A percentile compares a stretch with the other conserved stretches of the same genome.
Conservation (phyloP, 1,284 basidiomycete species). For the Microbotryomycetes sp. region DNA sequence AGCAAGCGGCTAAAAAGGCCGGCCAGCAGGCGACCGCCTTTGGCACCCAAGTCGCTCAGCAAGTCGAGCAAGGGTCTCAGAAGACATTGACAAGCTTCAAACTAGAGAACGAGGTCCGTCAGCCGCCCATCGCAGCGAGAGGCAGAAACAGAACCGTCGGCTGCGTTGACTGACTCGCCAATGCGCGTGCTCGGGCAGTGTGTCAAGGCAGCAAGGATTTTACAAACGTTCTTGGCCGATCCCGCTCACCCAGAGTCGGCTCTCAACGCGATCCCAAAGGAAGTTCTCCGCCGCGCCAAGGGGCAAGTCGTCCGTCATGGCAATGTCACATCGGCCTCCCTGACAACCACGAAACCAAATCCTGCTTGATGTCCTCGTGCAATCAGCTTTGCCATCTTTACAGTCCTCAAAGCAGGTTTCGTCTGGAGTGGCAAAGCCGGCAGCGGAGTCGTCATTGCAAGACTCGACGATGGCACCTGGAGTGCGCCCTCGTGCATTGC, state of each 20-base stretch:
- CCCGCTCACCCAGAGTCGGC: slow-evolving; percentile 82
- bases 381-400: slow-evolving; percentile 82
- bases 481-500: slow-evolving; percentile 95
- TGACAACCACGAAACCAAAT: not conserved
- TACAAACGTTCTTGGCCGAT: slow-evolving; percentile 84
- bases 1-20: slow-evolving; percentile 68
- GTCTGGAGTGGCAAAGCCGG: slow-evolving; percentile 77
- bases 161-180: too few relatives aligned
- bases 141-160: not conserved
- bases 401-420: slow-evolving; percentile 57
- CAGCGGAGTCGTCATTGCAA: slow-evolving; percentile 86
- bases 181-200: slow-evolving; percentile 63
- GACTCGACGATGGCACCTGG: slow-evolving; percentile 93
- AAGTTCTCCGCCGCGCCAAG: slow-evolving; percentile 76
- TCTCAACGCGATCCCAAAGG: slow-evolving; percentile 90
- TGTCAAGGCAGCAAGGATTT: slow-evolving; percentile 86
- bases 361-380: not conserved
- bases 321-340: not conserved
- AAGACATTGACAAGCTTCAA: slow-evolving; percentile 75
- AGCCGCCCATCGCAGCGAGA: not conserved
- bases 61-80: slow-evolving; percentile 61
- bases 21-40: slow-evolving; percentile 69
- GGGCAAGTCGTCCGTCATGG: slow-evolving; percentile 49
- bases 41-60: slow-evolving; percentile 55
- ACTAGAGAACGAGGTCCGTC: slow-evolving; percentile 43